Evolutionary conservation across 495 filamentous ascomycete genomes (phyloP), one percentile per base, ranked within the genome.

Genomic region (Penicillium cosmopolitanum): DNA sequence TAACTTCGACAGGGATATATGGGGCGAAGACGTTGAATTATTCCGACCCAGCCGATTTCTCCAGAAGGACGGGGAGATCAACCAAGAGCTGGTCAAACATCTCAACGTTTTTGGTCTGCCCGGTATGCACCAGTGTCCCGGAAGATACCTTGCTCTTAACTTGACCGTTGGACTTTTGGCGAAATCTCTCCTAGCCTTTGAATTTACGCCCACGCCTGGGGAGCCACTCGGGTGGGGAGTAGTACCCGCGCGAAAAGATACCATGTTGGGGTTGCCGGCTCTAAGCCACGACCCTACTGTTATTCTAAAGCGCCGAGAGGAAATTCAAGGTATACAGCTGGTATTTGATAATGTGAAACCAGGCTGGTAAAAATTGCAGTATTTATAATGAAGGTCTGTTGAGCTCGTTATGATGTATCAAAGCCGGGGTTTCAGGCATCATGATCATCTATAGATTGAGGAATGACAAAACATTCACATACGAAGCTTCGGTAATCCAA

Each of bases 271-370:
- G 19, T 9, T 53, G 15, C 33, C 51, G 16, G 51, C 51, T 23
- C 34, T 53, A 19, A 40, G 51, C 11, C 51, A 8, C 21, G 51
- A 53, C 11, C 51, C 51, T 10, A 53, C 16, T 23, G 34, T 53
- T 18, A 13, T 21, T 25, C 2, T 53, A 5, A 21, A 15, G 31
- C 33, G 51, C 5, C 34, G 51, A 12, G 23, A 25, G 5, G 15
- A 9, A 15, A 25, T 42, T 21, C n/a, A 21, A 23, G 19, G 16
- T 21, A 31, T 53, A 4, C 33, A 16, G 18, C 8, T 40, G 2
- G 19, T 44, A n/a, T 53, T 53, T 53, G 34, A 53, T 15, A 40
- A 53, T 53, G 51, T 53, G 18, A 40, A 40, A n/a, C 51, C 51
- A 5, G 31, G 51, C 25, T 38, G 51, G 38, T 36, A 25, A 19